These are phyloP conservation scores for Calocera cornea DNA, from an alignment of 768 basidiomycete genomes.

Conservation along the genomic window DNA sequence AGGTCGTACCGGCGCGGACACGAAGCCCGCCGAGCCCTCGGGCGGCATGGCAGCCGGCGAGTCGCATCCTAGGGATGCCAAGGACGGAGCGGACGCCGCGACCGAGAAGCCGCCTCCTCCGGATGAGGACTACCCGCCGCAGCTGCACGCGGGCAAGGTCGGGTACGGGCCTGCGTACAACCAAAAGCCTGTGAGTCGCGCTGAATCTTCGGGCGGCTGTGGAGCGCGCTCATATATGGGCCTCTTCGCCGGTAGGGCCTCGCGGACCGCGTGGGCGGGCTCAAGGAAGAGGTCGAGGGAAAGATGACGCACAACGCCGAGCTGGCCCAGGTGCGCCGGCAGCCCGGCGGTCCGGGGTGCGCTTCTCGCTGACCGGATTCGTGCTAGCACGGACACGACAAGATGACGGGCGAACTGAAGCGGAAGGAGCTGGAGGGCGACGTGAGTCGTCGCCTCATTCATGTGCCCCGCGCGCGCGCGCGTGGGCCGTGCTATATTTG, in stretches of 20 bases:
- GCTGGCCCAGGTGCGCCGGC: slow-evolving; percentile 19
- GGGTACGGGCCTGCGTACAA: slow-evolving; percentile 20
- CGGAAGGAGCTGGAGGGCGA: slow-evolving; percentile 22
- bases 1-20: background rate
- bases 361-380: background rate
- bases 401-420: slow-evolving; percentile 31
- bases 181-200: slow-evolving; percentile 8
- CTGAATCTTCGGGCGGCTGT: background rate
- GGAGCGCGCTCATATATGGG: background rate
- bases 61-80: background rate
- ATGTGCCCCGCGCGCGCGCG: background rate
- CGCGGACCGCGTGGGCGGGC: slow-evolving; percentile 28
- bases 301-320: slow-evolving; percentile 28
- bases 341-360: background rate
- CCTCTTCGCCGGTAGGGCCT: slow-evolving; percentile 16
- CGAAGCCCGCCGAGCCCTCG: background rate
- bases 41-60: background rate
- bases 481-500: background rate
- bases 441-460: background rate
- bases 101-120: slow-evolving; percentile 1
- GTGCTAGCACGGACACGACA: slow-evolving; percentile 27
- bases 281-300: slow-evolving; percentile 30
- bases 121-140: slow-evolving; percentile 25
- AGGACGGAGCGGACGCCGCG: background rate
- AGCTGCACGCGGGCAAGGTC: slow-evolving; percentile 32